A percentile compares a stretch with the other conserved stretches of the same genome.
phyloP scores from a whole-genome alignment of 306 rosid genomes.

The Vachellia pachyceras region DNA sequence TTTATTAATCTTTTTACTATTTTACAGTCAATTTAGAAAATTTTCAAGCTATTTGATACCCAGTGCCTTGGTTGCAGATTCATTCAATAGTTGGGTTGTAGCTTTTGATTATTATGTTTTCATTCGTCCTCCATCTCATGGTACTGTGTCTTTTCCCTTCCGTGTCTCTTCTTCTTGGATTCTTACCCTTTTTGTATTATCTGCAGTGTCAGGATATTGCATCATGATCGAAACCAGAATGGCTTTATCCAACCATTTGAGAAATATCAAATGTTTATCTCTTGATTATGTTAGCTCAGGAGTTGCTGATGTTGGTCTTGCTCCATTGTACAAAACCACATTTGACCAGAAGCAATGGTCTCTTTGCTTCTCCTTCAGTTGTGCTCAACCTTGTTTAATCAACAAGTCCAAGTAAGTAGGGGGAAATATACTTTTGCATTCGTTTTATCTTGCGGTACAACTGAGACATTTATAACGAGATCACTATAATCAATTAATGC shows the following conservation, averaged over 20 bases:
- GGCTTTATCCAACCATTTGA: constrained; percentile 36
- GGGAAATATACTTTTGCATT: constrained; percentile 11
- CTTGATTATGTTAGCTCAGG: constrained; percentile 39
- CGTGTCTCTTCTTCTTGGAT: neutral
- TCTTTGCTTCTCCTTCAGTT: constrained; percentile 41
- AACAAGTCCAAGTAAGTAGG: constrained; percentile 65
- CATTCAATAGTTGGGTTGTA: constrained; percentile 21
- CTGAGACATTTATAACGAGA: neutral
- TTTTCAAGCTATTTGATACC: neutral
- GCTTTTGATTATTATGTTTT: constrained; percentile 5
- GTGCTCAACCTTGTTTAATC: constrained; percentile 47
- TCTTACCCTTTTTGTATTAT: constrained; percentile 21
- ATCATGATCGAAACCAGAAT: constrained; percentile 48
- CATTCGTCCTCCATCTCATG: neutral
- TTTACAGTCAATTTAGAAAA: neutral
- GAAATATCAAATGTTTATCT: constrained; percentile 42
- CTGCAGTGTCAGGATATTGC: constrained; percentile 38
- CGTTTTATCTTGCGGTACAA: neutral
- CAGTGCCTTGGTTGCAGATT: neutral
- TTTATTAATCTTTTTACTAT: neutral
- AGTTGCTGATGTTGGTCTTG: constrained; percentile 37
- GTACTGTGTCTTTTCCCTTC: neutral
- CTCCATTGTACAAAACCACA: constrained; percentile 43
- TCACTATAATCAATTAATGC: neutral
- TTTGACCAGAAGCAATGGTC: constrained; percentile 43